Evolutionary conservation across 306 rosid genomes (phyloP), one percentile per base, ranked within the genome.

Genomic region (Gillenia trifoliata): DNA sequence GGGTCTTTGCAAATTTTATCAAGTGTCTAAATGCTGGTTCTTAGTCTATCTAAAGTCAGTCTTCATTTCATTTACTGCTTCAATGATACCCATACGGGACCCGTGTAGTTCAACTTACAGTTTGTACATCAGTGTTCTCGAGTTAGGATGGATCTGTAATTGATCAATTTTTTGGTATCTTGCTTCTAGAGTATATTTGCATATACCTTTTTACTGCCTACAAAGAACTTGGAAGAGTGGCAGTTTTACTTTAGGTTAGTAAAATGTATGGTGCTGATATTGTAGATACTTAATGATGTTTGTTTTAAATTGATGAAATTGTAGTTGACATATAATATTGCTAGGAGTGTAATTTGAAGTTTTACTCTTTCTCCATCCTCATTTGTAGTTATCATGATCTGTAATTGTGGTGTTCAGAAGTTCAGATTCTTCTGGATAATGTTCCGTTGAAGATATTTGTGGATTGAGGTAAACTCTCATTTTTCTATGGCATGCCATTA

Each of bases 371-470:
- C 61, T 4, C 31, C 33, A 2, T 47, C 40, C 15, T 31, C 11
- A 3, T 59, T 70, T 30, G 25, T 30, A 20, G 74, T 50, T 60
- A 68, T 28, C 8, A 17, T n/a, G 23, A 29, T 70, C 62, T 70
- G 54, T 20, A 52, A 30, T 31, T 70, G 45, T 19, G 40, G 60
- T 13, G 47, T n/a, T n/a, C n/a, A n/a, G n/a, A n/a, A n/a, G n/a
- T 70, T 70, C 74, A 70, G 74, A 70, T 50, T 70, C 45, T 70
- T 50, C n/a, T 52, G 45, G 40, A 23, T 11, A n/a, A 3, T 70
- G 74, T 11, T 52, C 31, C 63, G 11, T 26, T 60, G 57, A 22
- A 57, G 49, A 17, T 40, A 71, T 28, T 17, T 72, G 66, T 23
- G 40, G 56, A 68, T 29, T 25, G 28, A 72, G 68, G 52, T 40